Percentiles rank a stretch among this genome's conserved stretches.
These are phyloP conservation scores for Lecanicillium sp. DNA, from an alignment of 2,329 filamentous ascomycete species.

Conservation along the genomic window DNA sequence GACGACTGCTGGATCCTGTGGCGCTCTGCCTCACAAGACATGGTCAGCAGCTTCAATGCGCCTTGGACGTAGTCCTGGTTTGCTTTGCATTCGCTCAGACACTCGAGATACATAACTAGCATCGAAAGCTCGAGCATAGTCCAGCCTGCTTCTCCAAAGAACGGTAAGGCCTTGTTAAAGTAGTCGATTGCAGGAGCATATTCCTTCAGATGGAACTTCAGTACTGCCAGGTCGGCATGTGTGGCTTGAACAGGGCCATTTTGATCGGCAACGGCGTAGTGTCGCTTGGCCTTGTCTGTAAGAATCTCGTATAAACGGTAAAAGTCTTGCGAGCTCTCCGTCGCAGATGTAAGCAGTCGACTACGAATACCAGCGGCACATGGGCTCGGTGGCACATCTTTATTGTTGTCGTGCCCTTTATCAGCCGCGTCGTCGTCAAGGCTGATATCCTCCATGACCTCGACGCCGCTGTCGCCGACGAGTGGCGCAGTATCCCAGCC, in stretches of 20 bases:
- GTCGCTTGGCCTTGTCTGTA: slow-evolving; percentile 76
- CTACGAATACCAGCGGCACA: slow-evolving; percentile 30
- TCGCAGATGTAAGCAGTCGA: slow-evolving; percentile 50
- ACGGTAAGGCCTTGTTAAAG: slow-evolving; percentile 70
- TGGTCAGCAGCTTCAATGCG: slow-evolving; percentile 65
- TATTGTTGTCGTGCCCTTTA: slow-evolving; percentile 4
- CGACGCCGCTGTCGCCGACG: slow-evolving; percentile 33
- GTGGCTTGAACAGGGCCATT: slow-evolving; percentile 68
- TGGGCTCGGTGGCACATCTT: slow-evolving; percentile 10
- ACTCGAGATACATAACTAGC: slow-evolving; percentile 77
- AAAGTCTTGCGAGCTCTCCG: slow-evolving; percentile 56
- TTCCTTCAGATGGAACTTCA: slow-evolving; percentile 72
- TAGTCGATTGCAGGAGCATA: slow-evolving; percentile 66
- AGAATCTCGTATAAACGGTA: slow-evolving; percentile 64
- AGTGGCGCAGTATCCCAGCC: slow-evolving; percentile 61
- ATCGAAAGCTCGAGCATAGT: slow-evolving; percentile 71
- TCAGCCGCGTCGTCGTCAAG: slow-evolving; percentile 36
- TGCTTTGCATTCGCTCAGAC: slow-evolving; percentile 67
- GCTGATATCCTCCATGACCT: slow-evolving; percentile 50
- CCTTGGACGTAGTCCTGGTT: slow-evolving; percentile 74
- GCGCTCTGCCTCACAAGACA: slow-evolving; percentile 50
- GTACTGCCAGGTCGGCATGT: slow-evolving; percentile 75
- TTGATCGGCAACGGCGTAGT: slow-evolving; percentile 74
- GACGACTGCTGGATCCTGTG: slow-evolving; percentile 34
- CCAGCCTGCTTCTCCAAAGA: slow-evolving; percentile 76